A percentile compares a stretch with the other conserved stretches of the same genome.
Evolutionary conservation across 495 filamentous ascomycete species (phyloP).

Genomic region (Neurospora sublineolata): DNA sequence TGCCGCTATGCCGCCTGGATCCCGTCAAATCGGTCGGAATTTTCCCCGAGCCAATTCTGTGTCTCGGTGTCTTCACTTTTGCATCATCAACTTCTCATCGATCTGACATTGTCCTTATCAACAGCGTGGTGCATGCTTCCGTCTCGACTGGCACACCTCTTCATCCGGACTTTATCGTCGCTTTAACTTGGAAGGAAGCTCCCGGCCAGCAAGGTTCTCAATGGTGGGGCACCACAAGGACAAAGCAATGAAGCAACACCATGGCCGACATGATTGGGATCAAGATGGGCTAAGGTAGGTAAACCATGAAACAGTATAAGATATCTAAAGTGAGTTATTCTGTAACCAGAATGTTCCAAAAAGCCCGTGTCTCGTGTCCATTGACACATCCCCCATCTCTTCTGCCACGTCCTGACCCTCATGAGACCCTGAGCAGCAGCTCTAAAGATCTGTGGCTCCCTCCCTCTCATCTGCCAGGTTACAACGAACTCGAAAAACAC

Average conservation of each 20-base stretch:
- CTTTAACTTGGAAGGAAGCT: neutral
- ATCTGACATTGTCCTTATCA: neutral
- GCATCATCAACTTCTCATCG: neutral
- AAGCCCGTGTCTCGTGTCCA: neutral
- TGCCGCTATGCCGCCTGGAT: neutral
- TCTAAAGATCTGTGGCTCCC: neutral
- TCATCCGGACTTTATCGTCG: neutral
- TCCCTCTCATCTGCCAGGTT: neutral
- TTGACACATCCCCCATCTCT: neutral
- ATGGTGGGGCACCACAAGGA: neutral
- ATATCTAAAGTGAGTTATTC: neutral
- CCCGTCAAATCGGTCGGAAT: neutral
- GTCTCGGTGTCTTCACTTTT: neutral
- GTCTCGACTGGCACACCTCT: neutral
- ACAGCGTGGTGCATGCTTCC: neutral
- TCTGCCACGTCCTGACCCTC: neutral
- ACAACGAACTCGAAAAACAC: neutral
- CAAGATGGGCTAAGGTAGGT: neutral
- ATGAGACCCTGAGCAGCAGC: neutral
- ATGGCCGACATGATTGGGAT: neutral
- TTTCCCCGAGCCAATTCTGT: neutral
- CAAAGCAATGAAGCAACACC: neutral
- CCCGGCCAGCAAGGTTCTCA: neutral
- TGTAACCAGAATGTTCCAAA: neutral
- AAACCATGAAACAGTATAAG: neutral